phyloP scores from a whole-genome alignment of 345 rosid species.

The Brassica napus region DNA sequence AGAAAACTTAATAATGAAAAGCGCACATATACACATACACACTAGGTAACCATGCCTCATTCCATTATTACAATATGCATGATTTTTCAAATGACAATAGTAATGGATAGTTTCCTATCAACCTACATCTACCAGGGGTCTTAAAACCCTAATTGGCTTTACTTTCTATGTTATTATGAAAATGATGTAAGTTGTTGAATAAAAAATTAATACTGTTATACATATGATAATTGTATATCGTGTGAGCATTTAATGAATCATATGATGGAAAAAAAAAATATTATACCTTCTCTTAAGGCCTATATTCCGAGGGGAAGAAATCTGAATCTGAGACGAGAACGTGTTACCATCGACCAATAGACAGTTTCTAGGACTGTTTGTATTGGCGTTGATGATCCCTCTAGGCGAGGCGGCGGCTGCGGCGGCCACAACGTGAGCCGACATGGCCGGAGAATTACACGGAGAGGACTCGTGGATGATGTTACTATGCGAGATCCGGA shows the following conservation, averaged over 20 bases:
- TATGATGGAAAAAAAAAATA: slow-evolving; percentile 31
- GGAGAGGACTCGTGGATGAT: slow-evolving; percentile 42
- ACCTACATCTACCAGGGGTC: neutral
- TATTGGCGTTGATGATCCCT: slow-evolving; percentile 45
- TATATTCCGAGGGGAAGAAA: slow-evolving; percentile 86
- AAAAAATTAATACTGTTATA: neutral
- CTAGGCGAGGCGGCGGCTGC: slow-evolving; percentile 39
- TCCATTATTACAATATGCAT: slow-evolving; percentile 23
- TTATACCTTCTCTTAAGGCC: slow-evolving; percentile 83
- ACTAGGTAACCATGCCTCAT: neutral
- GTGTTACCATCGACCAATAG: slow-evolving; percentile 48
- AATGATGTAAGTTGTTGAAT: slow-evolving; percentile 3
- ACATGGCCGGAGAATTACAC: slow-evolving; percentile 49
- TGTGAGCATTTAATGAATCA: slow-evolving; percentile 36
- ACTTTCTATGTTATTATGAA: neutral
- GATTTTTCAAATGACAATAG: neutral
- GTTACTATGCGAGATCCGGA: slow-evolving; percentile 65
- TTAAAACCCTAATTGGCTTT: slow-evolving; percentile 34
- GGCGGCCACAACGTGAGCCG: slow-evolving; percentile 25
- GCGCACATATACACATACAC: neutral
- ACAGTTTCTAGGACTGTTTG: slow-evolving; percentile 42
- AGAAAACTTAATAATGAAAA: neutral
- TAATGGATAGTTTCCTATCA: neutral
- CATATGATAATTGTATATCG: neutral
- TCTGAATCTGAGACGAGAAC: slow-evolving; percentile 55